Base-by-base conservation (phyloP, 345 rosid species). In the Trapa incisa region DNA sequence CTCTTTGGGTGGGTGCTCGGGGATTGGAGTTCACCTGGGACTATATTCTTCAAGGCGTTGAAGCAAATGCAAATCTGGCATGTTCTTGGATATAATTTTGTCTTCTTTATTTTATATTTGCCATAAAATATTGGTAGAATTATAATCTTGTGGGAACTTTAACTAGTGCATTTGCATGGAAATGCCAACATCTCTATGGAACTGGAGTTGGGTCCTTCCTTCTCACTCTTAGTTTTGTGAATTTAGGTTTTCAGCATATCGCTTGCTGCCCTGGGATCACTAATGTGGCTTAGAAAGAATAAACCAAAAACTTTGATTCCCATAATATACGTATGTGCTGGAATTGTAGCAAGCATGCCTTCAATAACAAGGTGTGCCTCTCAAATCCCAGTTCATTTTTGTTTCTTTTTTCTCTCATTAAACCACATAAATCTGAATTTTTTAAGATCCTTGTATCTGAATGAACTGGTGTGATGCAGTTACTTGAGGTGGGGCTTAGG, bases 231-330 rank as follows among this genome's bases (percentile, higher is more conserved):
- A 32, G 47, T 54, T 71, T 73, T 66, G 67, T 69, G 63, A 65
- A 61, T 64, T 73, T 84, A 90, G 98, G 94, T 90, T 76, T 80
- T 93, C 67, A 84, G 90, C 17, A 83, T 93, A 77, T 93, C 98
- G 41, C 84, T 93, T 69, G 96, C 97, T 52, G 97, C 98, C 6
- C 79, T 90, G 80, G 98, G 97, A 69, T 93, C 98, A 33, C 77
- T 93, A 80, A 93, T 92, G 87, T 92, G 98, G 97, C 92, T 90
- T 61, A 84, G 98, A 67, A 91, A 91, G 76, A 94, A 88, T 86
- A 94, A 94, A 65, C 97, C 99, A 10, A 94, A 80, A 86, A 79
- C 89, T 9, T 76, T 91, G 79, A 81, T 94, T 76, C 97, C 97
- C 22, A 80, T 91, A 71, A 87, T 94, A 65, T 91, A 94, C 76